Evolutionary conservation across 2,329 filamentous ascomycete species (phyloP).

Genomic region (Anisogramma anomala): DNA sequence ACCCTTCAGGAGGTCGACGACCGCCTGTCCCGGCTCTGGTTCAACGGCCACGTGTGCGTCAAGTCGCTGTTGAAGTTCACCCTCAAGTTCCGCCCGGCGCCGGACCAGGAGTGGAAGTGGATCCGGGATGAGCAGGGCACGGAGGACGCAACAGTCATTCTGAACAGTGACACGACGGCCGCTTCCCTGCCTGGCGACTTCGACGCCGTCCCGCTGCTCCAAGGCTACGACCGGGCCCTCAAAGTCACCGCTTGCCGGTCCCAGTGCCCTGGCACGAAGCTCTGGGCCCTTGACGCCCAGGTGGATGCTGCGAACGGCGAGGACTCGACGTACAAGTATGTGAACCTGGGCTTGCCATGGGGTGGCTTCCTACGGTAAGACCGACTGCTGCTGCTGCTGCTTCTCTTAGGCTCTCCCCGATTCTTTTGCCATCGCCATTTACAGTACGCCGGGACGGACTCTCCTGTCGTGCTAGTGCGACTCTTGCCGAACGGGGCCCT

Average conservation of each 20-base stretch:
- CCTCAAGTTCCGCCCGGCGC: conserved; percentile 50
- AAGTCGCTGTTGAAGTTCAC: conserved; percentile 50
- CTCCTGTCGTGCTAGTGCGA: too few relatives aligned
- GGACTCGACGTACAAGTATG: conserved; percentile 43
- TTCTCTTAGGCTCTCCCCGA: too few relatives aligned
- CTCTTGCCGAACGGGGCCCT: too few relatives aligned
- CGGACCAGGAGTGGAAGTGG: conserved; percentile 55
- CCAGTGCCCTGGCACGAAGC: conserved; percentile 54
- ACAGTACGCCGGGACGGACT: too few relatives aligned
- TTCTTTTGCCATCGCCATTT: too few relatives aligned
- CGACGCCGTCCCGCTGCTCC: conserved; percentile 44
- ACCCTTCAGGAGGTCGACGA: conserved; percentile 34
- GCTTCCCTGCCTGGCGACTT: conserved; percentile 30
- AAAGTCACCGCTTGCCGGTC: conserved; percentile 43
- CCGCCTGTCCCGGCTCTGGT: conserved; percentile 37
- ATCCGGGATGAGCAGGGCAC: conserved; percentile 51
- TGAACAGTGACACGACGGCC: conserved; percentile 28
- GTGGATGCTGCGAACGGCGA: conserved; percentile 46
- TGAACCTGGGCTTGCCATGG: conserved; percentile 53
- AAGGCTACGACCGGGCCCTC: conserved; percentile 44
- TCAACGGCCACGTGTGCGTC: conserved; percentile 38
- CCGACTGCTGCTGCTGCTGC: too few relatives aligned
- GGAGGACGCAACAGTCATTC: conserved; percentile 51
- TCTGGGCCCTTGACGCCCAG: conserved; percentile 55
- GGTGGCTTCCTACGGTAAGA: conserved; percentile 41